These are phyloP conservation scores for Boletus rubroflammeus DNA, from an alignment of 768 basidiomycete species.

Conservation along the genomic window DNA sequence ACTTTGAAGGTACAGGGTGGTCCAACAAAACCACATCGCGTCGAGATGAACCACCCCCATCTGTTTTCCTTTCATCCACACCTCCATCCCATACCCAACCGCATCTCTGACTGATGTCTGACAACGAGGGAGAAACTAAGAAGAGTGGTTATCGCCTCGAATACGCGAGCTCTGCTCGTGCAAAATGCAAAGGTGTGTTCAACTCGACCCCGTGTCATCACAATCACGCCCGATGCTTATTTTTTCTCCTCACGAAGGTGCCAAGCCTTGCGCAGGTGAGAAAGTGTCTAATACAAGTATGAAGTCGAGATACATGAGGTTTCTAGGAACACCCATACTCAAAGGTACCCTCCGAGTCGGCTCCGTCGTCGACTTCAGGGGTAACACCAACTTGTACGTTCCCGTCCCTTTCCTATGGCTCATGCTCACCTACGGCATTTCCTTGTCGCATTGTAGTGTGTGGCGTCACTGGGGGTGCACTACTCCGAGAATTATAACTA, in stretches of 20 bases:
- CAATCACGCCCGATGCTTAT: conserved; percentile 18
- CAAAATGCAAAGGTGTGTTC: conserved; percentile 74
- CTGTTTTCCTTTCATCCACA: conserved; percentile 29
- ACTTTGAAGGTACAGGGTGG: conserved; percentile 38
- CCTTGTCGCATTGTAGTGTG: conserved; percentile 37
- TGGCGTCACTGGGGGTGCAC: conserved; percentile 95
- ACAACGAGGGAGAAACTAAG: conserved; percentile 34
- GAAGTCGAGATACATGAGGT: conserved; percentile 5
- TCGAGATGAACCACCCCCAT: conserved; percentile 38
- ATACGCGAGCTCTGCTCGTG: conserved; percentile 61
- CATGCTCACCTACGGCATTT: not conserved
- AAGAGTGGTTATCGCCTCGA: conserved; percentile 69
- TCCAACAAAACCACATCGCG: conserved; percentile 38
- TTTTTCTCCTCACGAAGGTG: conserved; percentile 45
- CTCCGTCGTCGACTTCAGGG: conserved; percentile 68
- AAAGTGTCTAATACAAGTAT: not conserved
- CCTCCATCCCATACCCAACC: conserved; percentile 14
- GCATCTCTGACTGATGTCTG: conserved; percentile 30
- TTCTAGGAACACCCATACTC: conserved; percentile 59
- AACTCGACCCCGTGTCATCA: conserved; percentile 6
- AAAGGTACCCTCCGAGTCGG: conserved; percentile 78
- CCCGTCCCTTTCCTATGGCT: not conserved
- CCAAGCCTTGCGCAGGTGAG: conserved; percentile 73
- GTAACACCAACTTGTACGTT: conserved; percentile 63
- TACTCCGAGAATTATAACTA: conserved; percentile 63